Evolutionary conservation across 139 green algal genomes (phyloP), one percentile per base, ranked within the genome.

Genomic region (Closterium sp.): DNA sequence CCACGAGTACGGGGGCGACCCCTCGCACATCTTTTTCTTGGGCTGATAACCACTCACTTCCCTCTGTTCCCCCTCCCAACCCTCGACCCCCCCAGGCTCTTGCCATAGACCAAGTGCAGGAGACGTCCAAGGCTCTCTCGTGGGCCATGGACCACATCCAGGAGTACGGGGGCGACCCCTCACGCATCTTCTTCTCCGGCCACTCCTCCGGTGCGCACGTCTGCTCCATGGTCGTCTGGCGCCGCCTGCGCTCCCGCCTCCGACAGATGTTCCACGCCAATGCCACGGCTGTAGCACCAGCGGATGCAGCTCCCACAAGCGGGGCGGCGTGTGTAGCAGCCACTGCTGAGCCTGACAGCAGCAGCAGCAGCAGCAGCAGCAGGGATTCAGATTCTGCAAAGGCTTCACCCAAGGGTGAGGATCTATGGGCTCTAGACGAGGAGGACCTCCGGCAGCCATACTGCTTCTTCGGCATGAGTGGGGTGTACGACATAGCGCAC

Each of bases 191-290:
- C 43, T 33, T 93, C 87, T 89, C 93, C 30, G 90, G 90, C 34
- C 90, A 93, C 87, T 93, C 90, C 87, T 93, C 90, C 55, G 90
- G 90, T 81, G 91, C 91, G 6, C 91, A 93, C 93, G 33, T 93
- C 21, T 93, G 87, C 43, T 34, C 91, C 38, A 93, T 93, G 91
- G 33, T 93, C 23, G 89, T 93, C 33, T 93, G 88, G 88, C 89
- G 93, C 21, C 87, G 87, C 25, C 85, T 90, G 8, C 89, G 43
- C 30, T 85, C 34, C 8, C 28, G 16, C 32, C 32, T 43, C 16
- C 83, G 81, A 28, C 87, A 12, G 16, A 76, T 91, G 32, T n/a
- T 83, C 34, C 32, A 35, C 3, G 36, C 86, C 5, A 21, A 81
- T 31, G 30, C 30, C 30, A 19, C 23, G 23, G 5, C 23, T 33